Conservation (phyloP, 805 yeast species). For the Cyberlindnera sargentensis region DNA sequence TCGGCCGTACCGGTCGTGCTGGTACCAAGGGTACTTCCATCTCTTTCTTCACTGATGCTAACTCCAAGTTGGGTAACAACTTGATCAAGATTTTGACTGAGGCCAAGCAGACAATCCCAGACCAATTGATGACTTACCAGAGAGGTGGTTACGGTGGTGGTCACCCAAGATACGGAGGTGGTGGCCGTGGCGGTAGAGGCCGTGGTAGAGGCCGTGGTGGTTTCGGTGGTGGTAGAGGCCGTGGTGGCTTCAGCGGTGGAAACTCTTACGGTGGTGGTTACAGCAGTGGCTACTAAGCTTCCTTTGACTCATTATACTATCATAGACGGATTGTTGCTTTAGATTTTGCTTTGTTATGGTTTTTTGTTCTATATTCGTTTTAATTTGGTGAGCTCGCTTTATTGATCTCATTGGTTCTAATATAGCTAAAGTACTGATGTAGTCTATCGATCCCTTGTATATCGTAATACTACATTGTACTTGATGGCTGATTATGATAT, state of each 20-base stretch:
- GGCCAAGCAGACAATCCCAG: slow-evolving; percentile 89
- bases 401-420: background rate
- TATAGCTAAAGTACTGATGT: too few species aligned
- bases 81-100: slow-evolving; percentile 86
- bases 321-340: too few species aligned
- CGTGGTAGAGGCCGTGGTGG: slow-evolving; percentile 25
- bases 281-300: background rate
- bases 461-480: too few species aligned
- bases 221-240: slow-evolving; percentile 11
- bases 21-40: slow-evolving; percentile 94
- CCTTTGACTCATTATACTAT: too few species aligned
- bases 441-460: too few species aligned
- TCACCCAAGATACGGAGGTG: slow-evolving; percentile 39
- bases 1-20: slow-evolving; percentile 96
- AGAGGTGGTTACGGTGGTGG: slow-evolving; percentile 66
- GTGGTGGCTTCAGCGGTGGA: slow-evolving; percentile 12
- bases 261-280: slow-evolving; percentile 1
- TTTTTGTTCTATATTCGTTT: too few species aligned
- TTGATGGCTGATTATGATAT: too few species aligned
- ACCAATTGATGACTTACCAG: slow-evolving; percentile 68
- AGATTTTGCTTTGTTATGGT: too few species aligned
- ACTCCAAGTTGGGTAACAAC: slow-evolving; percentile 84
- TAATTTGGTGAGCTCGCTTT: too few species aligned
- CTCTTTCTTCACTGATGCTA: slow-evolving; percentile 85
- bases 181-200: slow-evolving; percentile 33